phyloP scores from a whole-genome alignment of 768 basidiomycete genomes.

The Gymnopilus junonius region DNA sequence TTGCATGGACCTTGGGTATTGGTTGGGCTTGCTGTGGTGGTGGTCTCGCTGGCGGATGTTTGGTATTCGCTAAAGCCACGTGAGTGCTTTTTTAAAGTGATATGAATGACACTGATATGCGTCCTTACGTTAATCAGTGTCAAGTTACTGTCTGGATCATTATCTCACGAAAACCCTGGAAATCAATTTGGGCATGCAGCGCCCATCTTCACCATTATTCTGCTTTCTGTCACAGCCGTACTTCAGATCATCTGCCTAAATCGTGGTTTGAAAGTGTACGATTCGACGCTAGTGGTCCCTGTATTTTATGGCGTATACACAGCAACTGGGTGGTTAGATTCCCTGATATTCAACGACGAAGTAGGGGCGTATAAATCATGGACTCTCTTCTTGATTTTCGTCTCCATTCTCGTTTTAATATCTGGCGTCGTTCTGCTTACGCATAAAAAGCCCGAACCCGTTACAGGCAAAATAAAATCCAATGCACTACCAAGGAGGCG shows the following conservation, averaged over 20 bases:
- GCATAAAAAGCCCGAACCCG: conserved; percentile 83
- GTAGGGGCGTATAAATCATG: conserved; percentile 86
- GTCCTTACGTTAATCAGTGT: conserved; percentile 50
- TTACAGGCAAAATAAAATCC: conserved; percentile 35
- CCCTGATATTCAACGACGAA: conserved; percentile 82
- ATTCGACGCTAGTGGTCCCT: conserved; percentile 90
- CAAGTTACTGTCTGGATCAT: conserved; percentile 73
- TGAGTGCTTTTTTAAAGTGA: conserved; percentile 38
- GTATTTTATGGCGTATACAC: conserved; percentile 96
- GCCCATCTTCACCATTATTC: conserved; percentile 74
- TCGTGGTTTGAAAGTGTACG: conserved; percentile 87
- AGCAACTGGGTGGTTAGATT: conserved; percentile 70
- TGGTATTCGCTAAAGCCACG: conserved; percentile 83
- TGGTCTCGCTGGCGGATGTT: conserved; percentile 83
- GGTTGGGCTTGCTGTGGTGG: conserved; percentile 95
- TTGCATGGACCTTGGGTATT: conserved; percentile 92
- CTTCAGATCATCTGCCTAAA: conserved; percentile 93
- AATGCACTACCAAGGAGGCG: conserved; percentile 34
- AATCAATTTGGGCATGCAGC: conserved; percentile 86
- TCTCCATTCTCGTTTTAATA: conserved; percentile 86
- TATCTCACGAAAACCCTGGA: conserved; percentile 83
- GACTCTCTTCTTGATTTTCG: conserved; percentile 87
- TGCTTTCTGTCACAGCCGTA: conserved; percentile 77
- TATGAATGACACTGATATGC: background rate
- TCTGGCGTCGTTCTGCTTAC: conserved; percentile 93